Evolutionary conservation across 495 filamentous ascomycete genomes (phyloP).

Genomic region (Penicillium psychrofluorescens): DNA sequence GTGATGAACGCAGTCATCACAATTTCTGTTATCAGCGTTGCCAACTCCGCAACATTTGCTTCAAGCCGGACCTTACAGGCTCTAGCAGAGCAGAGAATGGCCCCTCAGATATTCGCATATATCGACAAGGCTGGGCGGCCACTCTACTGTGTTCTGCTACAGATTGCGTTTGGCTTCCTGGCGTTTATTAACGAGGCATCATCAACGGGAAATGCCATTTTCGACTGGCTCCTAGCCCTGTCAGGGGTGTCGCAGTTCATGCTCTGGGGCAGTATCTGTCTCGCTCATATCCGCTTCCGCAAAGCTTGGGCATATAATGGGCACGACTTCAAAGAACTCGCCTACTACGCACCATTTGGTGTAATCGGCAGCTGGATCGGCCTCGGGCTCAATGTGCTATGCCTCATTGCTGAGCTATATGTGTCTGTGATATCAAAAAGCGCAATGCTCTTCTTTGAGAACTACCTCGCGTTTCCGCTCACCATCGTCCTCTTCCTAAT

Average conservation of each 20-base stretch:
- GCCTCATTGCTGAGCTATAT: too few species aligned
- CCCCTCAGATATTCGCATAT: conserved; percentile 38
- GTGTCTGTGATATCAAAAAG: too few species aligned
- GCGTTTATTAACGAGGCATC: conserved; percentile 15
- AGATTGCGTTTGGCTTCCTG: conserved; percentile 9
- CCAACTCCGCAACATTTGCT: conserved; percentile 67
- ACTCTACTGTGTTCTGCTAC: conserved; percentile 19
- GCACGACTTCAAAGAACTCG: too few species aligned
- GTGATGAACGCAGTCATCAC: conserved; percentile 67
- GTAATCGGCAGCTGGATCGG: too few species aligned
- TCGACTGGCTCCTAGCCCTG: conserved; percentile 46
- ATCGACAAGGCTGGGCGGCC: conserved; percentile 35
- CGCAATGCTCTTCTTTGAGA: too few species aligned
- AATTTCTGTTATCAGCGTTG: conserved; percentile 55
- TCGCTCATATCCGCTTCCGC: conserved; percentile 48
- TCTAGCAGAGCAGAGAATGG: conserved; percentile 45
- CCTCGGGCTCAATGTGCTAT: too few species aligned
- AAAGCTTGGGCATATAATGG: conserved; percentile 24
- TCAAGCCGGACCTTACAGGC: conserved; percentile 50
- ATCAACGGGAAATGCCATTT: conserved; percentile 5
- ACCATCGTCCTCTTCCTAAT: too few species aligned
- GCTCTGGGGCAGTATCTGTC: conserved; percentile 45
- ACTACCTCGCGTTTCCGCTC: too few species aligned
- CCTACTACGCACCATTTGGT: too few species aligned
- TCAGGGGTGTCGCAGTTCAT: conserved; percentile 46